These are phyloP conservation scores for Senecio squalidus DNA, from an alignment of 140 eudicot species.

Conservation along the genomic window DNA sequence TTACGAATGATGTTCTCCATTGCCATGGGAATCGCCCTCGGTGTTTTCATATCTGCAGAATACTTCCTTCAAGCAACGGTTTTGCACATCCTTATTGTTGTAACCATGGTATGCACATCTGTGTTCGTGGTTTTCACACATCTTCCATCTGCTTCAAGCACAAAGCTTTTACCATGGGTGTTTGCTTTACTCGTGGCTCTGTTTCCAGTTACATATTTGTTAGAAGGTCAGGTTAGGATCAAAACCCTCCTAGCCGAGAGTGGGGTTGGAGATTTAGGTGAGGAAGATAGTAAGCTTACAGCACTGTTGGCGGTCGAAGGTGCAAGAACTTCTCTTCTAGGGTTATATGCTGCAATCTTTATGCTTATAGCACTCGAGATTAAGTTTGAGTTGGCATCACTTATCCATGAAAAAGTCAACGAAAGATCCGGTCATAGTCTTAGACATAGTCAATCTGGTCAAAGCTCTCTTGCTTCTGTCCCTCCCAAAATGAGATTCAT, in stretches of 20 bases:
- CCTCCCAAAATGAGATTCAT: slow-evolving; percentile 73
- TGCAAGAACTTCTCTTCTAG: slow-evolving; percentile 93
- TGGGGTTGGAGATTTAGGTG: slow-evolving; percentile 50
- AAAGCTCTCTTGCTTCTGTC: slow-evolving; percentile 45
- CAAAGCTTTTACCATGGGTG: slow-evolving; percentile 89
- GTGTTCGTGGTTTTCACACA: slow-evolving; percentile 91
- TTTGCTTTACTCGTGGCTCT: slow-evolving; percentile 94
- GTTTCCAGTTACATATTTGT: slow-evolving; percentile 84
- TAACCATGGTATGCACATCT: slow-evolving; percentile 83
- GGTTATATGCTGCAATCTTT: slow-evolving; percentile 89
- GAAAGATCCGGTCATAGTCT: slow-evolving; percentile 57
- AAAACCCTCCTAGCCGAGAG: slow-evolving; percentile 45
- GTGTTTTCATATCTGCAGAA: slow-evolving; percentile 84
- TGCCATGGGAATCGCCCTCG: slow-evolving; percentile 83
- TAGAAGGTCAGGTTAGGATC: slow-evolving; percentile 89
- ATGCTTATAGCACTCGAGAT: slow-evolving; percentile 95
- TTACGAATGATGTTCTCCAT: slow-evolving; percentile 62
- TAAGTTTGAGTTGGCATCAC: slow-evolving; percentile 85
- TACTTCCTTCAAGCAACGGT: slow-evolving; percentile 82
- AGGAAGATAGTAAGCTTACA: slow-evolving; percentile 67
- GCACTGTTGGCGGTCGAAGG: slow-evolving; percentile 86
- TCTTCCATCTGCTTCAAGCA: slow-evolving; percentile 92
- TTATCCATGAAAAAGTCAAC: slow-evolving; percentile 62
- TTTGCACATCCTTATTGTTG: slow-evolving; percentile 66
- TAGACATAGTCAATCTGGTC: slow-evolving; percentile 68